Evolutionary conservation across 2,329 filamentous ascomycete species (phyloP).

Genomic region (Westerdykella aurantiaca): DNA sequence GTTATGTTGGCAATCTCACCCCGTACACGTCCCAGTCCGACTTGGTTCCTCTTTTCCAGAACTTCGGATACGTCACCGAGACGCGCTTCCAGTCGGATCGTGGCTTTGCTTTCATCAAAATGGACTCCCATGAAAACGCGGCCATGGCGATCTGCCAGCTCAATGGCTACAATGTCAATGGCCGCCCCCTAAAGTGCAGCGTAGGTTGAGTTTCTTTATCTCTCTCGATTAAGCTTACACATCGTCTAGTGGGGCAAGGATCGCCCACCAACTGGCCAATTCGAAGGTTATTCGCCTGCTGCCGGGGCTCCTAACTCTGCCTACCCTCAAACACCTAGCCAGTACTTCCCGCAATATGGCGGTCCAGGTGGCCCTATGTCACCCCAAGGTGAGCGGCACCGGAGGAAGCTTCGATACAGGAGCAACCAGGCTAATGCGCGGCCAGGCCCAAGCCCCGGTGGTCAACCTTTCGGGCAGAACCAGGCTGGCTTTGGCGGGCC

Average conservation of each 20-base stretch:
- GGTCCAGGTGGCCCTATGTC: slow-evolving; percentile 60
- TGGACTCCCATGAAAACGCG: slow-evolving; percentile 97
- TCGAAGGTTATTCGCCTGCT: slow-evolving; percentile 72
- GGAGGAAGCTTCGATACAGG: slow-evolving; percentile 33
- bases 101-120: slow-evolving; percentile 98
- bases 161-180: slow-evolving; percentile 97
- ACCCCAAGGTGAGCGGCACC: slow-evolving; percentile 47
- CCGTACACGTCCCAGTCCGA: slow-evolving; percentile 97
- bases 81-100: slow-evolving; percentile 97
- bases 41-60: slow-evolving; percentile 95
- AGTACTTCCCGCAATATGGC: slow-evolving; percentile 91
- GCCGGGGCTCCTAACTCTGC: slow-evolving; percentile 61
- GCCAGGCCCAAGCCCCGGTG: slow-evolving; percentile 52
- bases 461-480: slow-evolving; percentile 55
- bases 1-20: slow-evolving; percentile 95
- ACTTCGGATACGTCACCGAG: slow-evolving; percentile 96
- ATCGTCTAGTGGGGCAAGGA: slow-evolving; percentile 90
- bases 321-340: slow-evolving; percentile 71
- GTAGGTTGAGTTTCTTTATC: slow-evolving; percentile 55
- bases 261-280: slow-evolving; percentile 77
- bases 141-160: slow-evolving; percentile 98
- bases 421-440: slow-evolving; percentile 34
- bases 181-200: slow-evolving; percentile 94
- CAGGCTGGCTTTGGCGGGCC: slow-evolving; percentile 60
- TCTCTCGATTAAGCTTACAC: slow-evolving; percentile 21